Evolutionary conservation across 2,329 filamentous ascomycete species (phyloP), one percentile per base, ranked within the genome.

Genomic region (Parasarocladium wereldwijsianum): DNA sequence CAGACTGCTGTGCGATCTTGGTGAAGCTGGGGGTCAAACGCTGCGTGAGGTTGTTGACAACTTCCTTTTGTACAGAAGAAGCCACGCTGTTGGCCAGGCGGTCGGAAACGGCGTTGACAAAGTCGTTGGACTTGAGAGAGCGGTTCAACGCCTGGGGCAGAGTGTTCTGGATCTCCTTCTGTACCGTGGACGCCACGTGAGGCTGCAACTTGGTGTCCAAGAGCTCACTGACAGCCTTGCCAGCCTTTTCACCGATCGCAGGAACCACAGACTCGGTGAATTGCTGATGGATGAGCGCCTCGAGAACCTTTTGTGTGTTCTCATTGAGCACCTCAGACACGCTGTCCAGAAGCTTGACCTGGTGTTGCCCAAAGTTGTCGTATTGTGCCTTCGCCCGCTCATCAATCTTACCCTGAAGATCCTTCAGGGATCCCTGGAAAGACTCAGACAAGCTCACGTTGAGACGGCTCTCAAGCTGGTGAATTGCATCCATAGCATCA

Each of bases 241-340:
- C 64, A 10, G 81, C 73, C 24, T 76, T 63, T 30, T 75, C 66
- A 23, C 74, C 68, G 33, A 96, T 60, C 18, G 75, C 64, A 8
- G 90, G 87, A 31, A 93, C 61, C 25, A 94, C 71, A 10, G 74
- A 66, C 32, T 74, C 66, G 36, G 82, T 70, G 39, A 93, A 82
- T 49, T 80, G 79, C 27, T 74, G 66, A 26, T 72, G 70, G 29
- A 93, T 76, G 40, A 93, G 81, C 36, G 73, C 75, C 36, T 74
- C 65, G 21, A 94, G 65, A 14, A 82, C 81, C 43, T 79, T 76
- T 51, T 76, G 65, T 13, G 70, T 73, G 45, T 74, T 75, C 36
- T 66, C 62, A 38, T 69, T 72, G 27, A 78, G 58, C 19, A 74
- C 68, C 19, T 66, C 57, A 4, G 67, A 70, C 21, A 74, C 66